Conservation (phyloP, 2,329 filamentous ascomycete species). For the Microsporum canis region DNA sequence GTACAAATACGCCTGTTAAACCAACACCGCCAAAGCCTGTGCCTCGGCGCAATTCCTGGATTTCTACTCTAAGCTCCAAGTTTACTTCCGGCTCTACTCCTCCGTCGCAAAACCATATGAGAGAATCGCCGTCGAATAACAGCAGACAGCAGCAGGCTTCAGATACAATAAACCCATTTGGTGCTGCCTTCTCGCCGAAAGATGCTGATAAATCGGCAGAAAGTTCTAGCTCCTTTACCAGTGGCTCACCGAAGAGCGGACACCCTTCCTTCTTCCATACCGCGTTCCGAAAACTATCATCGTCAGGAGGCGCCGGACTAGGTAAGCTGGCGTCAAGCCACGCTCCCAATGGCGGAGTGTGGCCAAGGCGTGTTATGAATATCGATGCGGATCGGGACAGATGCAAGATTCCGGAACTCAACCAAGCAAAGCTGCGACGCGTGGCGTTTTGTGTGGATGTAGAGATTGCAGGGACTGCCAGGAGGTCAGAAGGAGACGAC, state of each 20-base stretch:
- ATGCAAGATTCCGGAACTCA: conserved; percentile 66
- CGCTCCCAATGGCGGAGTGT: conserved; percentile 45
- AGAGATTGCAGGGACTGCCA: conserved; percentile 81
- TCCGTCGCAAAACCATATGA: conserved; percentile 27
- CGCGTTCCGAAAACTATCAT: conserved; percentile 72
- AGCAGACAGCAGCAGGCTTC: conserved; percentile 20
- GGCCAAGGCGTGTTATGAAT: conserved; percentile 61
- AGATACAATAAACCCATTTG: conserved; percentile 34
- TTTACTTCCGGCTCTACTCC: conserved; percentile 54
- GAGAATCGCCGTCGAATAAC: conserved; percentile 14
- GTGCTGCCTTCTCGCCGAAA: conserved; percentile 31
- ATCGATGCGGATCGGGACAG: conserved; percentile 68
- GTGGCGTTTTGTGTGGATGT: conserved; percentile 97
- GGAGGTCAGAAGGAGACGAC: conserved; percentile 53
- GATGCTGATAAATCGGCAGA: conserved; percentile 34
- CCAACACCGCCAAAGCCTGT: conserved; percentile 2
- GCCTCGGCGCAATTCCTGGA: conserved; percentile 65
- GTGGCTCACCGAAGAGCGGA: conserved; percentile 58
- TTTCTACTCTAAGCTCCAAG: conserved; percentile 83
- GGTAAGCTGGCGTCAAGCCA: conserved; percentile 42
- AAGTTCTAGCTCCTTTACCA: conserved; percentile 29
- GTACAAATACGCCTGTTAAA: neutral
- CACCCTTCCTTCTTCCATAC: conserved; percentile 66
- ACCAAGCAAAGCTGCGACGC: conserved; percentile 66
- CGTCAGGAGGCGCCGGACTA: conserved; percentile 44